Evolutionary conservation across 1,284 basidiomycete species (phyloP).

Genomic region (Ceratobasidium sp.): DNA sequence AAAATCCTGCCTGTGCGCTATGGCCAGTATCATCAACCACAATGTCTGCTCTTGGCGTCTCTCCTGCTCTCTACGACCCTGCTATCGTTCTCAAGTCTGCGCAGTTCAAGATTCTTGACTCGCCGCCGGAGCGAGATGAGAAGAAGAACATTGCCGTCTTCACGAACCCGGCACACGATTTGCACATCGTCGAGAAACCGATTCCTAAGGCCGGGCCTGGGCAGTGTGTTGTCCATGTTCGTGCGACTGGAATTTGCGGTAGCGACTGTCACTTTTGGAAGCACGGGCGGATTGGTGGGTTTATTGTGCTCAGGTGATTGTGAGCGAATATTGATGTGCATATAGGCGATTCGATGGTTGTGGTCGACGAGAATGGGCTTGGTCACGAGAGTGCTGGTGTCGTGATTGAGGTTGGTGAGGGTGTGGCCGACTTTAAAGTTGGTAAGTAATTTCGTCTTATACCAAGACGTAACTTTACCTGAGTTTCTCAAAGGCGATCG

Average conservation of each 20-base stretch:
- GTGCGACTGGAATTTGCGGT: slow-evolving; percentile 55
- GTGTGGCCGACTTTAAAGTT: slow-evolving; percentile 48
- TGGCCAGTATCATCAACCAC: background rate
- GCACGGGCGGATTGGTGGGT: slow-evolving; percentile 52
- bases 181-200: slow-evolving; percentile 52
- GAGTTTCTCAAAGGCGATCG: slow-evolving; percentile 46
- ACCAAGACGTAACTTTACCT: background rate
- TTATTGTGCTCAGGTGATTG: background rate
- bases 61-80: slow-evolving; percentile 42
- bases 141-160: slow-evolving; percentile 48
- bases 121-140: slow-evolving; percentile 28
- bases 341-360: slow-evolving; percentile 48
- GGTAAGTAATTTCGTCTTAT: slow-evolving; percentile 38
- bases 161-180: slow-evolving; percentile 51
- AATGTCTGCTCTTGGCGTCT: slow-evolving; percentile 23
- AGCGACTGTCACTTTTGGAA: slow-evolving; percentile 57
- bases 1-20: slow-evolving; percentile 2
- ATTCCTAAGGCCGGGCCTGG: slow-evolving; percentile 48
- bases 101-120: slow-evolving; percentile 43
- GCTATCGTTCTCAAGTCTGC: slow-evolving; percentile 40
- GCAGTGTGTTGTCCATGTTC: slow-evolving; percentile 52
- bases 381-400: slow-evolving; percentile 55
- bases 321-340: background rate
- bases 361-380: slow-evolving; percentile 51
- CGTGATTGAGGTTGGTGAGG: slow-evolving; percentile 53